These are phyloP conservation scores for Acanthamoeba royreba DNA, from an alignment of 208 protist genomes.

Conservation along the genomic window DNA sequence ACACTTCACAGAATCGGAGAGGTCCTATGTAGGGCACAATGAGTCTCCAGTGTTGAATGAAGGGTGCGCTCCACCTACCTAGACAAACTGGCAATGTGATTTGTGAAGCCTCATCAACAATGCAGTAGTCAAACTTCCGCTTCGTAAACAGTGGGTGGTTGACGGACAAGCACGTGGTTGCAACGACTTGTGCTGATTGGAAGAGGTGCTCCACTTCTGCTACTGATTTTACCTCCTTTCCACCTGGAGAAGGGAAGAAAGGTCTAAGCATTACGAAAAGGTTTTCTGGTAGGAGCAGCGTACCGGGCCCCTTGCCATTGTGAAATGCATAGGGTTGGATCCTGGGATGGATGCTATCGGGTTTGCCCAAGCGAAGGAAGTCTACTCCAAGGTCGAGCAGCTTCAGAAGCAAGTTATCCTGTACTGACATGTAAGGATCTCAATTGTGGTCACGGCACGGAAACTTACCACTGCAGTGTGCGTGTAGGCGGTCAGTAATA, in stretches of 20 bases:
- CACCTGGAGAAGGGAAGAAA: neutral
- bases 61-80: constrained; percentile 53
- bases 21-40: neutral
- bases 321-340: constrained; percentile 42
- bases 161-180: constrained; percentile 69
- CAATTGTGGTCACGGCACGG: neutral
- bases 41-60: neutral
- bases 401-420: constrained; percentile 77
- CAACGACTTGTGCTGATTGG: constrained; percentile 59
- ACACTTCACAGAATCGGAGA: constrained; percentile 19
- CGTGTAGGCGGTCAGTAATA: constrained; percentile 78
- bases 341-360: constrained; percentile 27
- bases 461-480: constrained; percentile 77
- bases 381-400: constrained; percentile 48
- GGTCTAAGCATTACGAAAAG: neutral
- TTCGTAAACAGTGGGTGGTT: constrained; percentile 67
- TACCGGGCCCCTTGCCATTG: constrained; percentile 27
- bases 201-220: constrained; percentile 42
- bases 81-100: constrained; percentile 70
- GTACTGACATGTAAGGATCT: neutral
- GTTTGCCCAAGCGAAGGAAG: constrained; percentile 70
- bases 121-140: constrained; percentile 79
- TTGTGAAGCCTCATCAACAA: constrained; percentile 82
- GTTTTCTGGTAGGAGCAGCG: neutral
- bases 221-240: neutral